Conservation (phyloP, 805 yeast genomes). For the Candida taoyuanica region DNA sequence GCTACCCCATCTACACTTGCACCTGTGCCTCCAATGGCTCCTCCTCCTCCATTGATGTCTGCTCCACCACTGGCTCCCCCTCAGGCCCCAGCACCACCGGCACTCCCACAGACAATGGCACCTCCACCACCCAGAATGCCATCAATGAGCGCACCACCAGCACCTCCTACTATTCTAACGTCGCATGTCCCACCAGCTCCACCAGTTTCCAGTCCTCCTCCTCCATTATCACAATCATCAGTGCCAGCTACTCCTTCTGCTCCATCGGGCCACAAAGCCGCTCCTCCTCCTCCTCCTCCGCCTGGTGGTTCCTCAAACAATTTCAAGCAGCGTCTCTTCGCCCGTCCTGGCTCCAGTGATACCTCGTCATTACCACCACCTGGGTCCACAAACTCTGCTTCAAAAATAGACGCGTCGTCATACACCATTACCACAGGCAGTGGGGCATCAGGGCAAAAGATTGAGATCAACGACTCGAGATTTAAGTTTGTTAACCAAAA, state of each 20-base stretch:
- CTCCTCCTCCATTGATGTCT: no score
- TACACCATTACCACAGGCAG: constrained; percentile 28
- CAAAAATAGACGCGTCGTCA: constrained; percentile 25
- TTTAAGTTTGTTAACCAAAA: constrained; percentile 40
- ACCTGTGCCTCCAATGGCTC: no score
- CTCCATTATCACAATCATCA: constrained; percentile 7
- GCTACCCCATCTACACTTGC: no score
- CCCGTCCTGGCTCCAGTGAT: constrained; percentile 11
- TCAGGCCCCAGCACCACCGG: no score
- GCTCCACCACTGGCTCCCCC: no score
- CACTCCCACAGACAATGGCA: constrained; percentile 20
- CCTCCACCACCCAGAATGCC: constrained; percentile 19
- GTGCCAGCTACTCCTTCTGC: constrained; percentile 23
- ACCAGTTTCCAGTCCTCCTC: no score
- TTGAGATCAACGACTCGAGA: constrained; percentile 36
- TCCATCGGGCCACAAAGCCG: constrained; percentile 18
- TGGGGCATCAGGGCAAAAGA: constrained; percentile 27
- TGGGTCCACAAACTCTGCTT: constrained; percentile 12
- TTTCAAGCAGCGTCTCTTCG: constrained; percentile 21
- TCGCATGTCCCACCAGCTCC: constrained; percentile 6
- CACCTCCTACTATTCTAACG: not conserved
- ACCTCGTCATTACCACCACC: constrained; percentile 14
- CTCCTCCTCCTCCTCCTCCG: constrained; percentile 20
- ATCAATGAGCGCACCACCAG: constrained; percentile 1
- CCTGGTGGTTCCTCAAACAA: constrained; percentile 19